Evolutionary conservation across 2,329 filamentous ascomycete species (phyloP).

Genomic region (Sporothrix schenckii): DNA sequence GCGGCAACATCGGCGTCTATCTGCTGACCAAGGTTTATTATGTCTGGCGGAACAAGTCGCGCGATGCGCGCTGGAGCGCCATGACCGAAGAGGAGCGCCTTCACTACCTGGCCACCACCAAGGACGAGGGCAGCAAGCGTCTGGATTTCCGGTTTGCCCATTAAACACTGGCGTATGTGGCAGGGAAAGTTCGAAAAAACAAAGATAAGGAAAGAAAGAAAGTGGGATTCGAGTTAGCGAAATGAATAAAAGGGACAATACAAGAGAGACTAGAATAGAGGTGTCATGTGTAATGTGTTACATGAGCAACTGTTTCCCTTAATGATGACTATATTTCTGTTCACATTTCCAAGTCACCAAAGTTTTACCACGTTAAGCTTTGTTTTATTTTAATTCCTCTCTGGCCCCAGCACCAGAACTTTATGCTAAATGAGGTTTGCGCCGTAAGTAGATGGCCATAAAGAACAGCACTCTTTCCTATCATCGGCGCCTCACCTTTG

Average conservation of each 20-base stretch:
- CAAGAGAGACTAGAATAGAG: not conserved
- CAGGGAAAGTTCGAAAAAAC: constrained; percentile 17
- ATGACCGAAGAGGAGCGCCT: constrained; percentile 42
- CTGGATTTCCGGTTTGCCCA: constrained; percentile 44
- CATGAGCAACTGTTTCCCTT: too few species aligned
- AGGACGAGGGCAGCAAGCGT: constrained; percentile 43
- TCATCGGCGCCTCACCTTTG: not conserved
- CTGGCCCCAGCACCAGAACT: too few species aligned
- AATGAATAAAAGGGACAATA: not conserved
- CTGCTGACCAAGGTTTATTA: constrained; percentile 43
- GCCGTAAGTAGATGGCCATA: too few species aligned
- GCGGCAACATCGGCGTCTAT: constrained; percentile 42
- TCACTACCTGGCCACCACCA: constrained; percentile 42
- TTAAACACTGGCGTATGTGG: constrained; percentile 28
- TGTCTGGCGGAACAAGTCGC: constrained; percentile 42
- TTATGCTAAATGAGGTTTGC: too few species aligned
- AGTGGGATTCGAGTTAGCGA: too few species aligned
- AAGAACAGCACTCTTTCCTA: too few species aligned
- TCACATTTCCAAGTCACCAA: too few species aligned
- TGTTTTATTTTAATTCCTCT: too few species aligned
- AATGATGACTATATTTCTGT: too few species aligned
- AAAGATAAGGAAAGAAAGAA: not conserved
- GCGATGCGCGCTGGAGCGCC: constrained; percentile 40
- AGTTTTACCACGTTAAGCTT: too few species aligned
- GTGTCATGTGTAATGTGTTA: too few species aligned